Evolutionary conservation across 2,329 filamentous ascomycete genomes (phyloP).

Genomic region (Sodiomyces alkalinus): DNA sequence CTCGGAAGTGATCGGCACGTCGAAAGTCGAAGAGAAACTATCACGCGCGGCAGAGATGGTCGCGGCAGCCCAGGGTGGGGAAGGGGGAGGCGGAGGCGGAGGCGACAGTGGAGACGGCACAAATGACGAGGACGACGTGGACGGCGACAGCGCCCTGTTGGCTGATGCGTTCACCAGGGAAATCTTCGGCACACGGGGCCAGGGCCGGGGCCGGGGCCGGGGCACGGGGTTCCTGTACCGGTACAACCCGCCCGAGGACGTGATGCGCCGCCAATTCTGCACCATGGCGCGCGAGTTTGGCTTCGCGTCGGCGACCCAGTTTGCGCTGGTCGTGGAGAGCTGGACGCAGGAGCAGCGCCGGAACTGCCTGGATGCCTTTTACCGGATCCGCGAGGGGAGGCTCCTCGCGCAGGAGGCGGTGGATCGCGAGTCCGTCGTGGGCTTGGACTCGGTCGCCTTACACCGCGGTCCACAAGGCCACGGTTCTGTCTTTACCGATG

Average conservation of each 20-base stretch:
- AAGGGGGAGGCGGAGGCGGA: too few species aligned
- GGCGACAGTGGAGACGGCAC: too few species aligned
- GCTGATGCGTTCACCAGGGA: slow-evolving; percentile 26
- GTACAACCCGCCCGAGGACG: slow-evolving; percentile 60
- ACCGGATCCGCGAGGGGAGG: slow-evolving; percentile 46
- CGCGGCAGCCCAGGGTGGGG: slow-evolving; percentile 22
- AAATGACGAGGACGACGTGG: slow-evolving; percentile 27
- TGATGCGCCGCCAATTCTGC: slow-evolving; percentile 74
- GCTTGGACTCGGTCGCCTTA: slow-evolving; percentile 3
- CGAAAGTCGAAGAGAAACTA: slow-evolving; percentile 77
- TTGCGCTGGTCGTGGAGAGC: slow-evolving; percentile 78
- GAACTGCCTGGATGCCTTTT: slow-evolving; percentile 68
- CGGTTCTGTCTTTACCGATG: not conserved
- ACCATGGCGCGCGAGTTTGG: slow-evolving; percentile 73
- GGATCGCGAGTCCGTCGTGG: slow-evolving; percentile 6
- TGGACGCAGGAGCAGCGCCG: slow-evolving; percentile 77
- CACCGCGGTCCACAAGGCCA: slow-evolving; percentile 2
- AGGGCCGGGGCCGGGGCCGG: slow-evolving; percentile 8
- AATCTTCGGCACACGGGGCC: slow-evolving; percentile 5
- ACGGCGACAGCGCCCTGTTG: slow-evolving; percentile 42
- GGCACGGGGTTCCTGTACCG: too few species aligned
- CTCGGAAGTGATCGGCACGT: slow-evolving; percentile 82
- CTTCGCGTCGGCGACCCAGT: slow-evolving; percentile 62
- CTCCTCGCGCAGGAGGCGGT: slow-evolving; percentile 19
- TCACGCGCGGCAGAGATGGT: slow-evolving; percentile 58